Evolutionary conservation across 768 basidiomycete species (phyloP).

Genomic region (Boletus tylopilopsis): DNA sequence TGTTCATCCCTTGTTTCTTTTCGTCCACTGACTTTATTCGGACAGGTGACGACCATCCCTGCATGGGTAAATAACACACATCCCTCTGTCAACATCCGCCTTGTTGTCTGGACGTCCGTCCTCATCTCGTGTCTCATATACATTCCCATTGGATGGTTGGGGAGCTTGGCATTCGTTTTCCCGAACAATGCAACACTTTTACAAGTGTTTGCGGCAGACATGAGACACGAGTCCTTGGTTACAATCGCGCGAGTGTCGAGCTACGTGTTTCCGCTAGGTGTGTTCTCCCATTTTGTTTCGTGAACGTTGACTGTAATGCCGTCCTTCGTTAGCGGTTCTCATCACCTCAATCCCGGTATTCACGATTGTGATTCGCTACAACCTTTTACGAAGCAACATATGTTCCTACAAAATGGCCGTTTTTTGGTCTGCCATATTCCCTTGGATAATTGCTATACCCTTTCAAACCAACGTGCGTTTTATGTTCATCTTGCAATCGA

Average conservation of each 20-base stretch:
- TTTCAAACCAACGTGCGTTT: conserved; percentile 23
- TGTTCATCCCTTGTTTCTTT: neutral
- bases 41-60: conserved; percentile 22
- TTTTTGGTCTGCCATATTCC: conserved; percentile 23
- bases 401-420: conserved; percentile 22
- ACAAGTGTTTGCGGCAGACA: conserved; percentile 11
- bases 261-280: conserved; percentile 21
- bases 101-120: conserved; percentile 20
- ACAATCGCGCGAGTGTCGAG: conserved; percentile 13
- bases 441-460: conserved; percentile 23
- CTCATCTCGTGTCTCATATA: conserved; percentile 24
- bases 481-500: neutral
- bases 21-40: neutral
- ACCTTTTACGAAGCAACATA: conserved; percentile 22
- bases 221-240: conserved; percentile 1
- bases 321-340: conserved; percentile 16
- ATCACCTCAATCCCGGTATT: conserved; percentile 25
- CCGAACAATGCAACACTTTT: conserved; percentile 12
- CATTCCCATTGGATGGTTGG: conserved; percentile 23
- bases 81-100: conserved; percentile 20
- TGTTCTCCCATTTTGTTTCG: neutral
- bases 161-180: conserved; percentile 12
- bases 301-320: neutral
- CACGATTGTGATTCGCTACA: conserved; percentile 23
- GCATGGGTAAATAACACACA: conserved; percentile 26